phyloP scores from a whole-genome alignment of 108 stramenopile species.

The Nannochloropsis oceanica region DNA sequence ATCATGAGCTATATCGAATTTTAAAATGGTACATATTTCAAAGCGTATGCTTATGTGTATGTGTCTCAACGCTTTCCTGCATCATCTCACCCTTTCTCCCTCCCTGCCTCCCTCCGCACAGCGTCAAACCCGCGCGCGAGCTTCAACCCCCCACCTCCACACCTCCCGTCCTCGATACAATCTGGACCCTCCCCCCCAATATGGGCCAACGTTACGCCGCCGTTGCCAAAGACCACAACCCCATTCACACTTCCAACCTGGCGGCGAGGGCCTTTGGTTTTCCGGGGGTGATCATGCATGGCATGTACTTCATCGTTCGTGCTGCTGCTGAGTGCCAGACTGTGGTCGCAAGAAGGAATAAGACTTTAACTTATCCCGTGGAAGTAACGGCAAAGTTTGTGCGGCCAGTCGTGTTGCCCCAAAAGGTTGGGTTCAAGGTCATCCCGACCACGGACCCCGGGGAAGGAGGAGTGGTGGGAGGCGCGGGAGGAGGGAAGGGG shows the following conservation, averaged over 20 bases:
- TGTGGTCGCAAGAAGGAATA: not conserved
- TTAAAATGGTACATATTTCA: no score
- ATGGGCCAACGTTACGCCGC: not conserved
- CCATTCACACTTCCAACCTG: not conserved
- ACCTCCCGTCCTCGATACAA: not conserved
- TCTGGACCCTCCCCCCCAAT: not conserved
- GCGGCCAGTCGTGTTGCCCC: not conserved
- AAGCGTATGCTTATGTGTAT: not conserved
- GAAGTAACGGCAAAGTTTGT: not conserved
- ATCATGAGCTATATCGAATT: no score
- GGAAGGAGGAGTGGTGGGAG: not conserved
- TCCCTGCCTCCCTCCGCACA: not conserved
- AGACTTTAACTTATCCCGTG: not conserved
- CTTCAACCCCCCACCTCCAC: not conserved
- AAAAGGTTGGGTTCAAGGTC: not conserved
- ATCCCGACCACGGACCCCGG: not conserved
- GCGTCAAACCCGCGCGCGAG: not conserved
- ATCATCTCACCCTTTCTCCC: not conserved
- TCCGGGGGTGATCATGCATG: not conserved
- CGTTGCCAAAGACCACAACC: not conserved
- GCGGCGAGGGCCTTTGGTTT: not conserved
- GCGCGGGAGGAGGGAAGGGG: not conserved
- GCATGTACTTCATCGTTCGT: not conserved
- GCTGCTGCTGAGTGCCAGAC: not conserved
- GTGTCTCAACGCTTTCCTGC: not conserved